Percentiles rank a stretch among this genome's conserved stretches.
phyloP scores from a whole-genome alignment of 2,329 filamentous ascomycete genomes.

The Hyphodiscus sp. region DNA sequence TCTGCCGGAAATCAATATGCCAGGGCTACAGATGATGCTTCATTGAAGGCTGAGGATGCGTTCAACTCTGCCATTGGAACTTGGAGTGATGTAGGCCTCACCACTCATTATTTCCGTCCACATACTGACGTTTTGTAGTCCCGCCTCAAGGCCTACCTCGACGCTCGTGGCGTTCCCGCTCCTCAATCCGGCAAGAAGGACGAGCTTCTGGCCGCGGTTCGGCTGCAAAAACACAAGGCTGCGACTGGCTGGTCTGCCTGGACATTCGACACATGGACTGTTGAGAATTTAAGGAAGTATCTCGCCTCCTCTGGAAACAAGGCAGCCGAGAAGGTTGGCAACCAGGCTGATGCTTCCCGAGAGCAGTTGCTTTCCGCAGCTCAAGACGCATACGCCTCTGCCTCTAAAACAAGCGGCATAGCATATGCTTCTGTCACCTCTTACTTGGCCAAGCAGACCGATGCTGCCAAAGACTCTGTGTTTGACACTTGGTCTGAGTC shows the following conservation, averaged over 20 bases:
- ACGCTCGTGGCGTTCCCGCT: constrained; percentile 68
- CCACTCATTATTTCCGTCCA: neutral
- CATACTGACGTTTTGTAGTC: constrained; percentile 25
- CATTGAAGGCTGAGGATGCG: constrained; percentile 54
- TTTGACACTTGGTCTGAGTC: constrained; percentile 68
- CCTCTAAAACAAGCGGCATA: constrained; percentile 50
- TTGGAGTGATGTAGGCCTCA: constrained; percentile 57
- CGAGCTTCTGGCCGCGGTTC: constrained; percentile 68
- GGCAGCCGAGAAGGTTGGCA: constrained; percentile 50
- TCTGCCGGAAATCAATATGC: constrained; percentile 71
- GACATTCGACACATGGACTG: constrained; percentile 73
- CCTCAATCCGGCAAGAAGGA: constrained; percentile 66
- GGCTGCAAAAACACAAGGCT: constrained; percentile 65
- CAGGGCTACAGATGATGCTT: constrained; percentile 64
- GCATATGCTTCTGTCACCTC: constrained; percentile 64
- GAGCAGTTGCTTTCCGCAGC: constrained; percentile 67
- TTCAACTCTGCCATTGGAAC: constrained; percentile 55
- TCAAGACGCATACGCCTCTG: constrained; percentile 52
- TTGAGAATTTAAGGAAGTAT: constrained; percentile 58
- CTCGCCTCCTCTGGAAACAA: constrained; percentile 46
- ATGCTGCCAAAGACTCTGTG: constrained; percentile 54
- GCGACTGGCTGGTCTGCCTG: constrained; percentile 62
- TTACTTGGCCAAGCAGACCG: constrained; percentile 61
- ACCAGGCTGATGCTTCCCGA: constrained; percentile 59
- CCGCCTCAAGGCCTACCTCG: constrained; percentile 71